A percentile compares a stretch with the other conserved stretches of the same genome.
phyloP scores from a whole-genome alignment of 805 yeast genomes.

The Kuraishia cidri region DNA sequence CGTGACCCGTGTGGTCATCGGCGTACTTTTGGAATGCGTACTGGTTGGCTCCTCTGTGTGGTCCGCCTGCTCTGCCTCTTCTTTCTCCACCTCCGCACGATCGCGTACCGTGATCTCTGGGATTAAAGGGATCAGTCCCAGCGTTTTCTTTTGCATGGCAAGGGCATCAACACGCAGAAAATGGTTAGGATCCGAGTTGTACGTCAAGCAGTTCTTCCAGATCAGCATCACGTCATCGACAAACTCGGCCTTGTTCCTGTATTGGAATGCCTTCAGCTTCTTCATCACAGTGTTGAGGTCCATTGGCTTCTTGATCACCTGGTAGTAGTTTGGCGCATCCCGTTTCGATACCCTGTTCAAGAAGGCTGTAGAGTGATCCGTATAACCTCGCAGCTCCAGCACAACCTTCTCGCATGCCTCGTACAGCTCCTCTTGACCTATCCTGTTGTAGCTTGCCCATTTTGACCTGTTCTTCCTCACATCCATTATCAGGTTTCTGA shows the following conservation, averaged over 20 bases:
- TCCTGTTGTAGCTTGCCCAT: conserved; percentile 93
- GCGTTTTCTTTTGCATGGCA: conserved; percentile 91
- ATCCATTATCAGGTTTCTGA: conserved; percentile 79
- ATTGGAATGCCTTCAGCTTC: conserved; percentile 75
- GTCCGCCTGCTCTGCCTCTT: conserved; percentile 35
- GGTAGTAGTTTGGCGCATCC: conserved; percentile 95
- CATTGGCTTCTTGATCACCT: conserved; percentile 89
- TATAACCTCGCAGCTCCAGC: conserved; percentile 77
- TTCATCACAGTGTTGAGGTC: conserved; percentile 92
- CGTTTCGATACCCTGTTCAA: conserved; percentile 93
- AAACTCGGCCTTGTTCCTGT: conserved; percentile 77
- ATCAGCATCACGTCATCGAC: conserved; percentile 93
- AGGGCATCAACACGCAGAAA: conserved; percentile 85
- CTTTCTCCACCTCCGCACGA: conserved; percentile 62
- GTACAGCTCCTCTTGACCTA: conserved; percentile 96
- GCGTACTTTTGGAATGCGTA: conserved; percentile 3
- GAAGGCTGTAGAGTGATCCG: conserved; percentile 96
- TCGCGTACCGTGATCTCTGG: conserved; percentile 82
- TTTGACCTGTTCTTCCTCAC: conserved; percentile 92
- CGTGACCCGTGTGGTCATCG: conserved; percentile 18
- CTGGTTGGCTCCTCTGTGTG: conserved; percentile 18
- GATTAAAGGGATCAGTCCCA: conserved; percentile 67
- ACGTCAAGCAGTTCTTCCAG: conserved; percentile 90
- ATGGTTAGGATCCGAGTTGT: conserved; percentile 92
- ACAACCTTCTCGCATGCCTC: conserved; percentile 97